Evolutionary conservation across 495 filamentous ascomycete species (phyloP).

Genomic region (Zalerion maritima): DNA sequence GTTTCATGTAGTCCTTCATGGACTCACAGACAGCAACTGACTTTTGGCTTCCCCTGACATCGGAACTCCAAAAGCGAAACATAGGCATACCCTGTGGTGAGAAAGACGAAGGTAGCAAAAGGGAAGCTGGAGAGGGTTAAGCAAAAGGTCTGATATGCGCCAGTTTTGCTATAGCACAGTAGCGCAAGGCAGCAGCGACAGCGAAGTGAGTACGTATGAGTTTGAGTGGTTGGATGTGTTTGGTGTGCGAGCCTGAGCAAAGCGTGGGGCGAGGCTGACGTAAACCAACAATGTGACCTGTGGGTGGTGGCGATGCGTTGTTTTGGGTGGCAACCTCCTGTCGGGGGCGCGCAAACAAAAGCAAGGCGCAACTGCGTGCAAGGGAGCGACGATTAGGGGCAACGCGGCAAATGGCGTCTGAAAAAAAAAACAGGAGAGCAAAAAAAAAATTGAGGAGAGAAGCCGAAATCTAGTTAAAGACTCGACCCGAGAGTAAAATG

Average conservation of each 20-base stretch:
- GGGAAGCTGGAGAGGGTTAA: no score
- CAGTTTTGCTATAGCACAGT: slow-evolving; percentile 3
- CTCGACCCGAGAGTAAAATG: slow-evolving; percentile 12
- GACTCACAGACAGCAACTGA: slow-evolving; percentile 18
- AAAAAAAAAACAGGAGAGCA: slow-evolving; percentile 3
- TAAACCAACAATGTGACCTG: slow-evolving; percentile 20
- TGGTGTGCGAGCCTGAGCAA: slow-evolving; percentile 13
- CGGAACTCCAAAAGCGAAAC: slow-evolving; percentile 36
- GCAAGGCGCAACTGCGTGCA: slow-evolving; percentile 10
- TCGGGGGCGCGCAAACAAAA: slow-evolving; percentile 8
- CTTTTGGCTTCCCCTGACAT: slow-evolving; percentile 32
- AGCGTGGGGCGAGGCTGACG: slow-evolving; percentile 21
- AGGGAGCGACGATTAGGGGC: slow-evolving; percentile 1
- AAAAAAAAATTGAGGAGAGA: slow-evolving; percentile 16
- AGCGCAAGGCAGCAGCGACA: slow-evolving; percentile 14
- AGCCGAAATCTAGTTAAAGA: slow-evolving; percentile 21
- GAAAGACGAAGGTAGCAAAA: slow-evolving; percentile 8
- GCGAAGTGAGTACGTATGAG: slow-evolving; percentile 3
- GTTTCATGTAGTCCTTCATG: slow-evolving; percentile 18
- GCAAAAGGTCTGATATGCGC: no score
- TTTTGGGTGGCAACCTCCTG: slow-evolving; percentile 5
- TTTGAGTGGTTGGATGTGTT: slow-evolving; percentile 5
- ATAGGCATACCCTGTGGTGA: slow-evolving; percentile 21
- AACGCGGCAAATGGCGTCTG: slow-evolving; percentile 8
- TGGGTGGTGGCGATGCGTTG: slow-evolving; percentile 9